These are phyloP conservation scores for Hamigera avellanea DNA, from an alignment of 495 filamentous ascomycete genomes.

Conservation along the genomic window DNA sequence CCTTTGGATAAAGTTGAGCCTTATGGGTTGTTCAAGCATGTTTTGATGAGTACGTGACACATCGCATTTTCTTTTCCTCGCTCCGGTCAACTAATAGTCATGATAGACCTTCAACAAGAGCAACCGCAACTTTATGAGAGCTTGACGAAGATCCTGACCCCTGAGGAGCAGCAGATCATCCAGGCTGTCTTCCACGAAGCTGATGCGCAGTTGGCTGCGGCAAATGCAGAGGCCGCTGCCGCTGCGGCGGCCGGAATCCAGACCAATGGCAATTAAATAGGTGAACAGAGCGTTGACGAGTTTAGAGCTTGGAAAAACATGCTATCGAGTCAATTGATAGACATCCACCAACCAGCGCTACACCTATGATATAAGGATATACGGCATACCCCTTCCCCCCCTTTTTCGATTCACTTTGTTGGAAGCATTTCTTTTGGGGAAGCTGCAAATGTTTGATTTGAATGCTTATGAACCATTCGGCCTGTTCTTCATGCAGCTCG, in stretches of 20 bases:
- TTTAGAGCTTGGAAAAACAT: too few species aligned
- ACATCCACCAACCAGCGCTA: neutral
- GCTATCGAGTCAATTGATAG: too few species aligned
- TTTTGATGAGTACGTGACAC: conserved; percentile 64
- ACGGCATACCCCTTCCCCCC: conserved; percentile 14
- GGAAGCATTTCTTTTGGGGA: neutral
- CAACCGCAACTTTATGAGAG: conserved; percentile 80
- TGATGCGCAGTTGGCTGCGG: conserved; percentile 44
- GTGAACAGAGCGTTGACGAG: too few species aligned
- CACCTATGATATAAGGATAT: neutral
- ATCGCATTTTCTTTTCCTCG: neutral
- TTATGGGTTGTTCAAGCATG: conserved; percentile 73
- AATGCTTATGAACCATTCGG: too few species aligned
- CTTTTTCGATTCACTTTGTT: conserved; percentile 4
- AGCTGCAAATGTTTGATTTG: neutral
- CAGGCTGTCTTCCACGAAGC: conserved; percentile 73
- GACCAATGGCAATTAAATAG: conserved; percentile 28
- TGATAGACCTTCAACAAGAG: conserved; percentile 70
- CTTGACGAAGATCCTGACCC: conserved; percentile 64
- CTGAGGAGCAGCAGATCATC: conserved; percentile 73
- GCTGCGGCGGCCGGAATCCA: conserved; percentile 24
- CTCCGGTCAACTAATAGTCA: conserved; percentile 8
- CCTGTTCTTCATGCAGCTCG: too few species aligned
- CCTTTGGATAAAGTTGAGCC: conserved; percentile 92
- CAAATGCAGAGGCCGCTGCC: conserved; percentile 26